phyloP scores from a whole-genome alignment of 805 yeast genomes.

The Zygotorulaspora danielsina region DNA sequence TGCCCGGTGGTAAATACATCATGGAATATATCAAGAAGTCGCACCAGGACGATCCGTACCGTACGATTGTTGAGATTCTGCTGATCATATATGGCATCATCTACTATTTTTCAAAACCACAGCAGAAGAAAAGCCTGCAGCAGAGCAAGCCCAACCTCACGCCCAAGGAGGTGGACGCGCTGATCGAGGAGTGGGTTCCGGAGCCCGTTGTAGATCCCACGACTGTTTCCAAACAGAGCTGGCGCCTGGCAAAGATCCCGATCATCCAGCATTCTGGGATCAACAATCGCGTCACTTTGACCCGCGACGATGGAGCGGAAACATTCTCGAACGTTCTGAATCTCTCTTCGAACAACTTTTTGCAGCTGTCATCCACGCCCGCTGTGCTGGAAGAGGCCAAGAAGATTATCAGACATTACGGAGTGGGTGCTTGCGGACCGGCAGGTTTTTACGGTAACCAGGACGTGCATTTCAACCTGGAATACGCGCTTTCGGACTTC shows the following conservation, averaged over 20 bases:
- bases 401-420: constrained; percentile 58
- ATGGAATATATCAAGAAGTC: constrained; percentile 76
- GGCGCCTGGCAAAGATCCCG: constrained; percentile 66
- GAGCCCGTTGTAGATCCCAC: constrained; percentile 68
- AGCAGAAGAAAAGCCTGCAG: constrained; percentile 74
- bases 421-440: constrained; percentile 99
- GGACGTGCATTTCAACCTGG: constrained; percentile 79
- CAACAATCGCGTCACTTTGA: constrained; percentile 27
- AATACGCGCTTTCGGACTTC: constrained; percentile 67
- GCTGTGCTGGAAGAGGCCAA: constrained; percentile 51
- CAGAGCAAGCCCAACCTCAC: constrained; percentile 61
- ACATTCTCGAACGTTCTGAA: constrained; percentile 46
- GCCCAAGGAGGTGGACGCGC: constrained; percentile 66
- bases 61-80: constrained; percentile 76
- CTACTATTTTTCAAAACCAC: constrained; percentile 66
- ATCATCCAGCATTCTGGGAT: constrained; percentile 54
- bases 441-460: constrained; percentile 96
- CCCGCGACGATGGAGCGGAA: constrained; percentile 31
- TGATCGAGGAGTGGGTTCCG: constrained; percentile 90
- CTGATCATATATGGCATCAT: constrained; percentile 76
- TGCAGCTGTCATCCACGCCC: constrained; percentile 52
- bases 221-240: constrained; percentile 33
- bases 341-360: constrained; percentile 67
- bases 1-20: constrained; percentile 36
- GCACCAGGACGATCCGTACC: constrained; percentile 87